Base-by-base conservation (phyloP, 192 early-diverging fungal genomes). In the Backusella tarrabulga region DNA sequence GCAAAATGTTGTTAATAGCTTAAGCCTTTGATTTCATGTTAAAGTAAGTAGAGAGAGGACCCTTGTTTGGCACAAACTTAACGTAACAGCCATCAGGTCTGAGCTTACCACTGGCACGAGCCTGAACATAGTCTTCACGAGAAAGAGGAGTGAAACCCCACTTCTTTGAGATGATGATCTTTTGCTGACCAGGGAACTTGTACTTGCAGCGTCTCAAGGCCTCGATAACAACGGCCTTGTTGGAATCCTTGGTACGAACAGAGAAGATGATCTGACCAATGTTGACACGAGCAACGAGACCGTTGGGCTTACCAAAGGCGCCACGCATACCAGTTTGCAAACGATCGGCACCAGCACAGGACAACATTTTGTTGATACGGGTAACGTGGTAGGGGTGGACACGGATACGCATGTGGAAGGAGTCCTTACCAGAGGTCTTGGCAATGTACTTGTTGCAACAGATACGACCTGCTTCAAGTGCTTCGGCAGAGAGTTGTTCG, bases 311-410 rank as follows among this genome's bases (percentile, higher is more conserved):
- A 76, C 97, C 98, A 80, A 91, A 98, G 81, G 98, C 98, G 86
- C 98, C 98, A 88, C 98, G 94, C 97, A 99, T 99, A 91, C 97
- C 98, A 81, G 93, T 93, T 88, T 99, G 98, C 77, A 99, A 91
- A 87, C 94, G 91, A 97, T 98, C 97, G 77, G 98, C 97, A 89
- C 98, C 98, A 77, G 98, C 98, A 85, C 98, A 99, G 75, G 96
- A 98, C 87, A 98, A 91, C 98, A 99, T 99, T 91, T 99, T 99
- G 92, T 99, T 98, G 93, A 99, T 99, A 76, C 98, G 96, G 77
- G 95, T 87, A 36, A 99, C 98, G 86, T 99, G 98, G 95, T 94
- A 98, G 36, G 97, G 98, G 87, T 98, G 98, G 73, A 99, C 95
- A 81, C 98, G 93, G 74, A 99, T 91, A 77, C 98, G 92, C 94